Conservation (phyloP, 1,284 basidiomycete species). For the Apiotrichum sp. region DNA sequence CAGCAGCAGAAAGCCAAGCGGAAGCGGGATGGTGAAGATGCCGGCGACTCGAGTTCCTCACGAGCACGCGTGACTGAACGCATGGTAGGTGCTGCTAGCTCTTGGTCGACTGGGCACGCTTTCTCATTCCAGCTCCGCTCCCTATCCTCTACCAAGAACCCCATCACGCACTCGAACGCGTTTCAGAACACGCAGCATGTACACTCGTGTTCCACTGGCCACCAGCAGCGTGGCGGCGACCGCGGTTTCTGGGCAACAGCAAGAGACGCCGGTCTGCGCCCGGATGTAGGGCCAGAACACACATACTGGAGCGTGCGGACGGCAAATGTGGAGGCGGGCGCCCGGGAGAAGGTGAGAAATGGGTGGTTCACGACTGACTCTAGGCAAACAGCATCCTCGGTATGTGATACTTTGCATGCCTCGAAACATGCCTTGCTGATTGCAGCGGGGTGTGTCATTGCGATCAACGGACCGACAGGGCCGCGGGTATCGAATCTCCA, state of each 20-base stretch:
- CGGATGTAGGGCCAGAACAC: slow-evolving; percentile 16
- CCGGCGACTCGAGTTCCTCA: background rate
- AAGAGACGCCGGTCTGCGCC: background rate
- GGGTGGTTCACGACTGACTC: too few species aligned
- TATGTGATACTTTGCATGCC: background rate
- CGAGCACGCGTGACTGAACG: slow-evolving; percentile 22
- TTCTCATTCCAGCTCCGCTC: slow-evolving; percentile 24
- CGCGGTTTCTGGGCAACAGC: slow-evolving; percentile 23
- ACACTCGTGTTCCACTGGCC: slow-evolving; percentile 39
- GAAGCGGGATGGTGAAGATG: background rate
- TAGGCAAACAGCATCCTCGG: background rate
- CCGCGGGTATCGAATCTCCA: slow-evolving; percentile 43
- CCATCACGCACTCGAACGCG: slow-evolving; percentile 40
- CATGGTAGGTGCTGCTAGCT: slow-evolving; percentile 20
- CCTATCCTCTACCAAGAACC: slow-evolving; percentile 28
- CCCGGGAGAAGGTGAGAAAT: slow-evolving; percentile 27
- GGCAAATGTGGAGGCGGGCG: slow-evolving; percentile 36
- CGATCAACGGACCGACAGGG: slow-evolving; percentile 46
- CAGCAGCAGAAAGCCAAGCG: background rate
- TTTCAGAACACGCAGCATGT: slow-evolving; percentile 39
- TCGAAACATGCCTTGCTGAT: too few species aligned
- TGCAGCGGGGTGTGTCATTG: slow-evolving; percentile 39
- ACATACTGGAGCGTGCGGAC: slow-evolving; percentile 43
- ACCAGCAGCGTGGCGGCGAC: slow-evolving; percentile 39
- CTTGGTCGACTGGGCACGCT: background rate